Percentiles rank a stretch among this genome's conserved stretches.
phyloP scores from a whole-genome alignment of 2,329 filamentous ascomycete genomes.

The Sarocladiaceae sp. region DNA sequence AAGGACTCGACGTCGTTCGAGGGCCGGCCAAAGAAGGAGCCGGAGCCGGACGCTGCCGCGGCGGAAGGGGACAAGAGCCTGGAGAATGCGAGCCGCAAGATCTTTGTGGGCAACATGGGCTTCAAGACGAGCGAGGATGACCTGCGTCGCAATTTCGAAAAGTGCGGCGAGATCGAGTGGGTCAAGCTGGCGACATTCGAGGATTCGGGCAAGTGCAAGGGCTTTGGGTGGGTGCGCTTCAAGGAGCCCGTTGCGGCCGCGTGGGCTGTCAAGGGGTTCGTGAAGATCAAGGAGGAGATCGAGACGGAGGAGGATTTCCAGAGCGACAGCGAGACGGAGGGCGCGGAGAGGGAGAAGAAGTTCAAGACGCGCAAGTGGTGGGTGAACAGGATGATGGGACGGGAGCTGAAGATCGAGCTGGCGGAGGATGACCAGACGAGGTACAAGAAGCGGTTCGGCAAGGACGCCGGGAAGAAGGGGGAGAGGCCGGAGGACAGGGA shows the following conservation, averaged over 20 bases:
- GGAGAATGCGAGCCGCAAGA: conserved; percentile 64
- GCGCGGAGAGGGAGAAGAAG: conserved; percentile 36
- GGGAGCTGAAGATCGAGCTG: conserved; percentile 81
- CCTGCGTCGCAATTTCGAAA: conserved; percentile 71
- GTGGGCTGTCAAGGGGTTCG: conserved; percentile 67
- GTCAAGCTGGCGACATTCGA: conserved; percentile 92
- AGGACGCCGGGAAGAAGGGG: conserved; percentile 46
- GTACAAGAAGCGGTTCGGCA: conserved; percentile 92
- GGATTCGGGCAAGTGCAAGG: conserved; percentile 96
- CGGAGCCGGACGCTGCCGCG: conserved; percentile 23
- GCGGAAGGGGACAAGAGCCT: conserved; percentile 25
- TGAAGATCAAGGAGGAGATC: conserved; percentile 61
- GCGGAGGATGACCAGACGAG: conserved; percentile 84
- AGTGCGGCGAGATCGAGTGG: conserved; percentile 76
- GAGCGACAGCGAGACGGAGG: conserved; percentile 38
- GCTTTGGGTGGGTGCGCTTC: conserved; percentile 93
- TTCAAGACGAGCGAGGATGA: conserved; percentile 79
- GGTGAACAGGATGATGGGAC: conserved; percentile 76
- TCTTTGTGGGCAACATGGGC: conserved; percentile 87
- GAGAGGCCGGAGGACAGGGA: conserved; percentile 21
- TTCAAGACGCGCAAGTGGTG: conserved; percentile 67
- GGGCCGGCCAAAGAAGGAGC: conserved; percentile 70
- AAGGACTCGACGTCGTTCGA: conserved; percentile 89
- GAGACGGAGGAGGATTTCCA: conserved; percentile 58
- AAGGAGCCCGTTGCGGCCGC: conserved; percentile 69